These are phyloP conservation scores for Parastagonospora avenae DNA, from an alignment of 2,329 filamentous ascomycete genomes.

Conservation along the genomic window DNA sequence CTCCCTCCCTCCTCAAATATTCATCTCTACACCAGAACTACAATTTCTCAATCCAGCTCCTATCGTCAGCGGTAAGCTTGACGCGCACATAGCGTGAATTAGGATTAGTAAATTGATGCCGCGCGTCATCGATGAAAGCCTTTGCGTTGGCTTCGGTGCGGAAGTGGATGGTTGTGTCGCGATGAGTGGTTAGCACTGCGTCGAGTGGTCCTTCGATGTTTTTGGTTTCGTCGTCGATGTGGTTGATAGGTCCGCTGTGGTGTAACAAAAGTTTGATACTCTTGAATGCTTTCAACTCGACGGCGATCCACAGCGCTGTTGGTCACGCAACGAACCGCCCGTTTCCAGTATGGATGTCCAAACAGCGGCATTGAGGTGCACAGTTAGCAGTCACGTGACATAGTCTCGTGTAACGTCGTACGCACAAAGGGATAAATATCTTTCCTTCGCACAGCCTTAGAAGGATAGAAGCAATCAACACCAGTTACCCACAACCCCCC, in stretches of 20 bases:
- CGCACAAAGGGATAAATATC: no score
- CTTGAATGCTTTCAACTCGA: not conserved
- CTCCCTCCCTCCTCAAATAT: not conserved
- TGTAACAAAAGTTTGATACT: constrained; percentile 3
- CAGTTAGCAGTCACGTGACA: no score
- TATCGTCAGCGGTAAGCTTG: not conserved
- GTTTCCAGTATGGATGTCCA: constrained; percentile 7
- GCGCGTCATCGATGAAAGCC: not conserved
- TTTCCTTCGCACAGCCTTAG: no score
- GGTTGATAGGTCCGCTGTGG: constrained; percentile 10
- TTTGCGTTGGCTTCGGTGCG: not conserved
- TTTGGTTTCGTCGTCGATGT: constrained; percentile 7
- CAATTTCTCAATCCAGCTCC: not conserved
- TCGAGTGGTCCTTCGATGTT: constrained; percentile 3
- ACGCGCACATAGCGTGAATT: not conserved
- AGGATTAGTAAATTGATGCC: not conserved
- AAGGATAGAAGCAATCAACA: no score
- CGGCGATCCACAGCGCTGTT: constrained; percentile 8
- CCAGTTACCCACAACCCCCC: no score
- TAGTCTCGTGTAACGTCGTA: no score
- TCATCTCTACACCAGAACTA: not conserved
- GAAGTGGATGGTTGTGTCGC: not conserved
- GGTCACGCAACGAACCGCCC: constrained; percentile 6
- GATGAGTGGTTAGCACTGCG: not conserved
- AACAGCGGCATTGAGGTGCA: no score